These are phyloP conservation scores for Fennellomyces sp. DNA, from an alignment of 371 early-diverging fungal species.

Conservation along the genomic window DNA sequence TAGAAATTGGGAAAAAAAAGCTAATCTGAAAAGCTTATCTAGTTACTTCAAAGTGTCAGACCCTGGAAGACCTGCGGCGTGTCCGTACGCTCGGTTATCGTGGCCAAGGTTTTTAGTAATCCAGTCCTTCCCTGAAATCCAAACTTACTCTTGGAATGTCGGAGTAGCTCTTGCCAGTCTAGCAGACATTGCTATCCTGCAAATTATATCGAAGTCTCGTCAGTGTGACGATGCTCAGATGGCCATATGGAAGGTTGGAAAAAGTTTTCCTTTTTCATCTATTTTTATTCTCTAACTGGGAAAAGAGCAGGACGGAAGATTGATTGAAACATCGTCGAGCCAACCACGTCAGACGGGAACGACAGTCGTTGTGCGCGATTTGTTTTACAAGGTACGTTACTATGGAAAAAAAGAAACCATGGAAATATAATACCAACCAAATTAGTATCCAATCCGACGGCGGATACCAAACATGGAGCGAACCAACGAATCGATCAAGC, in stretches of 20 bases:
- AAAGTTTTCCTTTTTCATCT: not conserved
- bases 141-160: not conserved
- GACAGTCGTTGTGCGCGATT: slow-evolving; percentile 58
- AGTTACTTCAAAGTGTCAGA: slow-evolving; percentile 60
- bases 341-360: slow-evolving; percentile 59
- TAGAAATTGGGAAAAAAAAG: not conserved
- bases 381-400: slow-evolving; percentile 69
- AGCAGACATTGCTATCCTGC: slow-evolving; percentile 54
- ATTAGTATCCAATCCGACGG: slow-evolving; percentile 68
- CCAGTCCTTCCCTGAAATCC: not conserved
- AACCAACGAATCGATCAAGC: slow-evolving; percentile 49
- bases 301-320: slow-evolving; percentile 47
- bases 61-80: slow-evolving; percentile 40
- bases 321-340: slow-evolving; percentile 34
- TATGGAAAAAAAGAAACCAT: not conserved
- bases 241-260: slow-evolving; percentile 56
- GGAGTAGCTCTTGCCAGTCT: slow-evolving; percentile 59
- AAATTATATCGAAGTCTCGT: slow-evolving; percentile 50
- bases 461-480: slow-evolving; percentile 26
- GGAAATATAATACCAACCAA: not conserved
- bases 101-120: slow-evolving; percentile 60
- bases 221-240: slow-evolving; percentile 22
- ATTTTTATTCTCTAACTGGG: not conserved
- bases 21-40: not conserved
- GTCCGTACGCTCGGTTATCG: slow-evolving; percentile 68